Evolutionary conservation across 768 basidiomycete genomes (phyloP).

Genomic region (Suillus subaureus): DNA sequence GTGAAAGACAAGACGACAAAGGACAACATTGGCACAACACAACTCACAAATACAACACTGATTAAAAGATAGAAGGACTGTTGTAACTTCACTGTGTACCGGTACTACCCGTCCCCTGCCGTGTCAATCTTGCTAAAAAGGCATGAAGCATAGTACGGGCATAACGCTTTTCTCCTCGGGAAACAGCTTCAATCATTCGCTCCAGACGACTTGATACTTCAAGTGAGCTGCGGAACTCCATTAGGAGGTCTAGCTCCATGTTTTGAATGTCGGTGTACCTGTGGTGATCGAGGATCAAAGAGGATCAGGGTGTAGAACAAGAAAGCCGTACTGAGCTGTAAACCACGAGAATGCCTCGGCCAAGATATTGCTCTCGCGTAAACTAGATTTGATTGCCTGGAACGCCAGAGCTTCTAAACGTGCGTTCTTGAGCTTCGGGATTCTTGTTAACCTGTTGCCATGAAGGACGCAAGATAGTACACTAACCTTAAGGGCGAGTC

Average conservation of each 20-base stretch:
- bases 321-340: conserved; percentile 25
- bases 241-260: not conserved
- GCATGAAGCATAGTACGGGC: not conserved
- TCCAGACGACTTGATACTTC: not conserved
- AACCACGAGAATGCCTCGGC: conserved; percentile 34
- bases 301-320: not conserved
- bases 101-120: not conserved
- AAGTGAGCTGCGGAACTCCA: not conserved
- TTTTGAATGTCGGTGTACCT: conserved; percentile 23
- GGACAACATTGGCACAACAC: not conserved
- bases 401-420: conserved; percentile 14
- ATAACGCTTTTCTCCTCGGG: not conserved
- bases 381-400: conserved; percentile 24
- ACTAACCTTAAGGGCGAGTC: conserved; percentile 31
- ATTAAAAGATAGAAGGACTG: not conserved
- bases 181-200: not conserved
- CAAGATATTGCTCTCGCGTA: conserved; percentile 28
- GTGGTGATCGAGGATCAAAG: not conserved
- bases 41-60: not conserved
- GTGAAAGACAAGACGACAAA: not conserved
- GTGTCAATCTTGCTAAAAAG: not conserved
- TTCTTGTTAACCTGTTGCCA: not conserved
- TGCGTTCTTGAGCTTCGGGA: not conserved
- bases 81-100: not conserved
- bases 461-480: not conserved